Conservation (phyloP, 2,329 filamentous ascomycete genomes). For the Fulvia fulva region DNA sequence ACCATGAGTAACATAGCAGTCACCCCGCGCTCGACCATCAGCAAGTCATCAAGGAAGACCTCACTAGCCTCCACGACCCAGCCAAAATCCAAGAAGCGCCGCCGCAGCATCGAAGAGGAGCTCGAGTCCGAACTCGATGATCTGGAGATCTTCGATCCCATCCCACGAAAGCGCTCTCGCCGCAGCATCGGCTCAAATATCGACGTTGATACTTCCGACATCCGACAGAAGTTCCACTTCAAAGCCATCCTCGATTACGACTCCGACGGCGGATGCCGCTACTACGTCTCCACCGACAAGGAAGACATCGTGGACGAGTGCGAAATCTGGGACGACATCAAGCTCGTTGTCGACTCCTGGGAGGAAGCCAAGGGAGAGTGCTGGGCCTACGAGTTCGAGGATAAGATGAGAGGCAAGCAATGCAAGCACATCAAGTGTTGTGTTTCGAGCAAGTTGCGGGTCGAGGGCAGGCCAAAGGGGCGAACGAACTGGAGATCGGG, state of each 20-base stretch:
- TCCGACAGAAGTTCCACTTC: conserved; percentile 20
- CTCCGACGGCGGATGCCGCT: conserved; percentile 8
- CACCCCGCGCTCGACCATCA: background rate
- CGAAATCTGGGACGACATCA: conserved; percentile 24
- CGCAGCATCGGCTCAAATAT: background rate
- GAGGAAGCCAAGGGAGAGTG: conserved; percentile 19
- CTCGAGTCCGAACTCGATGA: conserved; percentile 4
- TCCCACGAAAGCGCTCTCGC: background rate
- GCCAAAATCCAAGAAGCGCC: background rate
- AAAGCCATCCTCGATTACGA: conserved; percentile 18
- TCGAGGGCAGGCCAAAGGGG: conserved; percentile 10
- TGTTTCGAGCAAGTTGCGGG: conserved; percentile 21
- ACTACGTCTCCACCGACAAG: conserved; percentile 10
- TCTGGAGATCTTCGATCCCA: background rate
- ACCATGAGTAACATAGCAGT: background rate
- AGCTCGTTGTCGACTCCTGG: conserved; percentile 18
- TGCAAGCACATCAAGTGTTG: conserved; percentile 12
- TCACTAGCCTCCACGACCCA: background rate
- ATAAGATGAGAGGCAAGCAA: conserved; percentile 6
- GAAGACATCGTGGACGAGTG: conserved; percentile 11
- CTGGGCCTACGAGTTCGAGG: conserved; percentile 24
- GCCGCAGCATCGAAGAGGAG: background rate
- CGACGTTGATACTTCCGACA: background rate
- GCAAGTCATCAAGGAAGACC: background rate
- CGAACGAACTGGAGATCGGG: conserved; percentile 23